phyloP scores from a whole-genome alignment of 257 asterid genomes.

The Verbascum thapsus region DNA sequence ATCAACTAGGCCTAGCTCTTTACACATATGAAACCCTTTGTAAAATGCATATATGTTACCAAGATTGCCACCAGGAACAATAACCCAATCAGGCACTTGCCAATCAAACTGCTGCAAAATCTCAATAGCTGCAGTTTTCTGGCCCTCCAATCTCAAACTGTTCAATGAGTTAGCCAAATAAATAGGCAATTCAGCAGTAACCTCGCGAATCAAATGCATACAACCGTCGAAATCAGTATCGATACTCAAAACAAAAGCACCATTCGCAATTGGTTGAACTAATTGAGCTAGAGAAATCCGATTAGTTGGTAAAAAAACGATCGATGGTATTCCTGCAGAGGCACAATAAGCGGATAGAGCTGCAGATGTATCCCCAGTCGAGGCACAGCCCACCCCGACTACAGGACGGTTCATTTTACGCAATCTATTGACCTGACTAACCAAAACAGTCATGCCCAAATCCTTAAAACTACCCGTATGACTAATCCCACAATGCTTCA shows the following conservation, averaged over 20 bases:
- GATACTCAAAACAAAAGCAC: conserved; percentile 79
- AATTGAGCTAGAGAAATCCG: conserved; percentile 72
- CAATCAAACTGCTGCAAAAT: conserved; percentile 86
- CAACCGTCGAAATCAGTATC: conserved; percentile 94
- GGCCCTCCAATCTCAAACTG: conserved; percentile 83
- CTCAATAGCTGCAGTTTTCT: conserved; percentile 87
- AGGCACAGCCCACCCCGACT: conserved; percentile 86
- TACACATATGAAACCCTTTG: conserved; percentile 86
- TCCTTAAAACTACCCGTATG: conserved; percentile 85
- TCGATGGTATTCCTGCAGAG: conserved; percentile 77
- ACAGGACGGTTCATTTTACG: conserved; percentile 70
- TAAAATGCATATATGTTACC: conserved; percentile 86
- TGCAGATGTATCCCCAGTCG: conserved; percentile 83
- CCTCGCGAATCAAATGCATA: conserved; percentile 85
- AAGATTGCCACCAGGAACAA: conserved; percentile 84
- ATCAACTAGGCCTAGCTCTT: conserved; percentile 80
- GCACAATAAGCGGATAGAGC: conserved; percentile 85
- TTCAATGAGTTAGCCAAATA: conserved; percentile 81
- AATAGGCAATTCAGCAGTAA: conserved; percentile 79
- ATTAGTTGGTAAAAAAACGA: conserved; percentile 75
- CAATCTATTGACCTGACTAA: conserved; percentile 74
- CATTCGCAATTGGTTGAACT: conserved; percentile 91
- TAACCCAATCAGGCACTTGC: conserved; percentile 93
- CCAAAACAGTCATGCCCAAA: conserved; percentile 85
- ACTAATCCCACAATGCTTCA: conserved; percentile 80